Conservation (phyloP, 2,329 filamentous ascomycete genomes). For the Apiospora kogelbergensis region DNA sequence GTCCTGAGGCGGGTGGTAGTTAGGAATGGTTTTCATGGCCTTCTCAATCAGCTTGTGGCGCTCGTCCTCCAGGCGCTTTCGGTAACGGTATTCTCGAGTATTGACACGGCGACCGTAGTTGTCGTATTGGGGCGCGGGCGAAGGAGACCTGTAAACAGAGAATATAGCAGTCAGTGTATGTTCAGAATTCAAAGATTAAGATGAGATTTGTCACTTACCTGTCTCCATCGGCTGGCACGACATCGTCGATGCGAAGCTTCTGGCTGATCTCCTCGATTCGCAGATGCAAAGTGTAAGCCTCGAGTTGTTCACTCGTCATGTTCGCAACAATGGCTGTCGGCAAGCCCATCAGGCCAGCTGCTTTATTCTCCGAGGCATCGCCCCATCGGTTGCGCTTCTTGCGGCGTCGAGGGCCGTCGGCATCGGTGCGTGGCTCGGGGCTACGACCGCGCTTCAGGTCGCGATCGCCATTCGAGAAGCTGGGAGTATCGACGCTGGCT, state of each 20-base stretch:
- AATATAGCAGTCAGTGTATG: background rate
- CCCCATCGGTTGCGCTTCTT: conserved; percentile 99
- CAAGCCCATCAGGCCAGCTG: conserved; percentile 94
- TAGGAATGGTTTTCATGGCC: conserved; percentile 99
- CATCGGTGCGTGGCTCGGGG: conserved; percentile 72
- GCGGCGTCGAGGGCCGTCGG: conserved; percentile 80
- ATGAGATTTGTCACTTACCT: conserved; percentile 59
- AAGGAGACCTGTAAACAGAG: conserved; percentile 71
- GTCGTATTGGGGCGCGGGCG: conserved; percentile 94
- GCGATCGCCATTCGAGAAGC: conserved; percentile 41
- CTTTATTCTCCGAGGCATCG: conserved; percentile 96
- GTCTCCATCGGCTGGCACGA: conserved; percentile 94
- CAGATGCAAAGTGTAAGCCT: conserved; percentile 93
- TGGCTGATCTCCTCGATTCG: conserved; percentile 99
- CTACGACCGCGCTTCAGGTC: conserved; percentile 87
- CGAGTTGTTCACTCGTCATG: conserved; percentile 98
- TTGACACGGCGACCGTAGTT: conserved; percentile 99
- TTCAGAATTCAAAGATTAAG: background rate
- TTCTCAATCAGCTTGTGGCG: conserved; percentile 98
- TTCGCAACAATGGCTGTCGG: conserved; percentile 94
- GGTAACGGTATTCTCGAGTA: conserved; percentile 96
- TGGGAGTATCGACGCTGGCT: conserved; percentile 26
- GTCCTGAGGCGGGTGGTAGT: conserved; percentile 97
- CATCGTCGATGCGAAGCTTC: conserved; percentile 98
- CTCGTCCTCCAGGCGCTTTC: conserved; percentile 97